Evolutionary conservation across 2,329 filamentous ascomycete species (phyloP).

Genomic region (Salinomyces thailandicus): DNA sequence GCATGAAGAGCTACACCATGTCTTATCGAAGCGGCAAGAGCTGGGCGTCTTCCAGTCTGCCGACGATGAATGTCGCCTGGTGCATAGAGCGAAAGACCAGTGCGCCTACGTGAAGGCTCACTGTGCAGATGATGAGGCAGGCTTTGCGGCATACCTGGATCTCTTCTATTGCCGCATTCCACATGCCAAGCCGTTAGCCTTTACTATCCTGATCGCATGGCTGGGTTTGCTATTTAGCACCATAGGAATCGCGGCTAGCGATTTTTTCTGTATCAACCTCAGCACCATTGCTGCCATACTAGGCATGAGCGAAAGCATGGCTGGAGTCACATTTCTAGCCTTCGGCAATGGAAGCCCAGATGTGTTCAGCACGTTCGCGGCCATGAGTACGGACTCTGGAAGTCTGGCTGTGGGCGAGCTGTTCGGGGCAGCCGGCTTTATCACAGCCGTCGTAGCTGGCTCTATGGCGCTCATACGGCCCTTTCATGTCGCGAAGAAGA

Average conservation of each 20-base stretch:
- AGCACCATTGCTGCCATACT: constrained; percentile 83
- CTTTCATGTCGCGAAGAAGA: constrained; percentile 80
- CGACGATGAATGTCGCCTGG: constrained; percentile 59
- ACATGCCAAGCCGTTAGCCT: constrained; percentile 62
- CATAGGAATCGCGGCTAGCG: constrained; percentile 93
- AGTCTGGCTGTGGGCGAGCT: constrained; percentile 92
- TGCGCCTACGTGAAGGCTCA: constrained; percentile 76
- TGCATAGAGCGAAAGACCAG: constrained; percentile 65
- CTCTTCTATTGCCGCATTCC: constrained; percentile 80
- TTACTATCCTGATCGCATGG: constrained; percentile 69
- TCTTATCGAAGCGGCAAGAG: constrained; percentile 1
- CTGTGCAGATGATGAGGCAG: constrained; percentile 81
- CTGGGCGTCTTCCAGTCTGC: constrained; percentile 14
- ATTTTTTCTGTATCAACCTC: constrained; percentile 96
- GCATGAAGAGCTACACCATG: constrained; percentile 2
- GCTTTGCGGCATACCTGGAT: constrained; percentile 75
- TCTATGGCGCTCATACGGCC: constrained; percentile 96
- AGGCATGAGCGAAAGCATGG: constrained; percentile 89
- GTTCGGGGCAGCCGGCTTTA: constrained; percentile 90
- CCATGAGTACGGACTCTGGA: constrained; percentile 94
- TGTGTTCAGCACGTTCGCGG: constrained; percentile 96
- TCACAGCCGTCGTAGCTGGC: constrained; percentile 88
- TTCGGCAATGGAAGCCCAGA: constrained; percentile 97
- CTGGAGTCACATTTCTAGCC: constrained; percentile 89
- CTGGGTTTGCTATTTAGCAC: constrained; percentile 85